Evolutionary conservation across 805 yeast genomes (phyloP), one percentile per base, ranked within the genome.

Genomic region (Tetrapisispora fleetii): DNA sequence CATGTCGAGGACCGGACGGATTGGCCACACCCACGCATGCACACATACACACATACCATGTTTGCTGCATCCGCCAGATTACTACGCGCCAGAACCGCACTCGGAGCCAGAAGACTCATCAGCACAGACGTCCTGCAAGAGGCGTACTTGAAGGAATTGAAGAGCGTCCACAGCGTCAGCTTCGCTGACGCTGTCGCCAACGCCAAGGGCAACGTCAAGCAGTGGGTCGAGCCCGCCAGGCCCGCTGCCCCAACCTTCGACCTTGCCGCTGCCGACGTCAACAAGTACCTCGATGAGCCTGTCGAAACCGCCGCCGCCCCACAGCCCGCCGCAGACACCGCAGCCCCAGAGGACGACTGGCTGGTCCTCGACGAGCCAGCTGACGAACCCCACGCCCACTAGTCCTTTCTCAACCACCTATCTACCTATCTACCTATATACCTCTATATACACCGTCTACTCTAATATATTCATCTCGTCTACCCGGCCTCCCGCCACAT

Each of bases 121-220:
- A 65, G 69, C 59, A 57, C 57, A 52, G 71, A 90, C 77, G 74
- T 85, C 65, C 69, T 90, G 64, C 78, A 86, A 68, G 96, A 90
- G 58, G 78, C 90, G 59, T 90, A 90, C 75, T 72, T 91, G 64
- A 80, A 78, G 68, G 95, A 90, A 71, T 75, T 93, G 71, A 86
- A 83, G 74, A 79, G 80, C 53, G 90, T 86, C 81, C 88, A 89
- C 11, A 24, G 40, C 5, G 21, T 40, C 76, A 90, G 96, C 65
- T 78, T 83, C 51, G 80, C 88, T 52, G 65, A 71, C 84, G 50
- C 79, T 85, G 51, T 74, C 78, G 27, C 48, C 3, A 95, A 85
- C 58, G 83, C 91, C 53, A 88, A 81, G 62, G 77, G 80, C 55
- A 77, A 83, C 56, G 91, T 89, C 58, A 81, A 83, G 71, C 79